phyloP scores from a whole-genome alignment of 208 protist genomes.

The Acanthamoeba healyi region DNA sequence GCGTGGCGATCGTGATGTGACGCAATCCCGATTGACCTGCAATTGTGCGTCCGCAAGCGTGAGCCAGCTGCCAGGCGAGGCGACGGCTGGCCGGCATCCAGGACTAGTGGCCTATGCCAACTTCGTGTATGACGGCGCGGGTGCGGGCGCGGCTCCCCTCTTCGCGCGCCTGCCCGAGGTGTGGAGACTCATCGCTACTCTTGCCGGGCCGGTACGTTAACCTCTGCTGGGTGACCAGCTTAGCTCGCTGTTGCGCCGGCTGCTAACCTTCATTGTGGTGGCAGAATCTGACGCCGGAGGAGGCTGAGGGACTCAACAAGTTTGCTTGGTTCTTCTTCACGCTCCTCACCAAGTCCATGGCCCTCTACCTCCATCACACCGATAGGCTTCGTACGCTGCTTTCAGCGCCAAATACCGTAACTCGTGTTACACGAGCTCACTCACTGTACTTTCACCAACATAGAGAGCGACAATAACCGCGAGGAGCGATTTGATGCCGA shows the following conservation, averaged over 20 bases:
- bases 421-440: too few species aligned
- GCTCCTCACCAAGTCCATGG: conserved; percentile 37
- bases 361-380: background rate
- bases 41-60: background rate
- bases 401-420: background rate
- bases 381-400: background rate
- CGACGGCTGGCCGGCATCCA: background rate
- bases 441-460: background rate
- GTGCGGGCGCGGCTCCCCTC: background rate
- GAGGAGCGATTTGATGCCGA: background rate
- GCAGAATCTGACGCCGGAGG: conserved; percentile 37
- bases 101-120: conserved; percentile 22
- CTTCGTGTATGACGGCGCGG: background rate
- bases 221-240: background rate
- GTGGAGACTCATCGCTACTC: conserved; percentile 6
- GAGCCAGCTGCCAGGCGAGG: conserved; percentile 24
- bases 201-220: background rate
- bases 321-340: conserved; percentile 68
- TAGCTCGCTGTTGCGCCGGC: too few species aligned
- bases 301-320: background rate
- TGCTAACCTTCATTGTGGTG: too few species aligned
- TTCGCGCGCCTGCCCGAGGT: conserved; percentile 11
- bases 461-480: conserved; percentile 6
- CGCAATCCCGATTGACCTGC: background rate
- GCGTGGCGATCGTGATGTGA: background rate